A percentile compares a stretch with the other conserved stretches of the same genome.
Evolutionary conservation across 306 rosid genomes (phyloP).

Genomic region (Acacia confusa): DNA sequence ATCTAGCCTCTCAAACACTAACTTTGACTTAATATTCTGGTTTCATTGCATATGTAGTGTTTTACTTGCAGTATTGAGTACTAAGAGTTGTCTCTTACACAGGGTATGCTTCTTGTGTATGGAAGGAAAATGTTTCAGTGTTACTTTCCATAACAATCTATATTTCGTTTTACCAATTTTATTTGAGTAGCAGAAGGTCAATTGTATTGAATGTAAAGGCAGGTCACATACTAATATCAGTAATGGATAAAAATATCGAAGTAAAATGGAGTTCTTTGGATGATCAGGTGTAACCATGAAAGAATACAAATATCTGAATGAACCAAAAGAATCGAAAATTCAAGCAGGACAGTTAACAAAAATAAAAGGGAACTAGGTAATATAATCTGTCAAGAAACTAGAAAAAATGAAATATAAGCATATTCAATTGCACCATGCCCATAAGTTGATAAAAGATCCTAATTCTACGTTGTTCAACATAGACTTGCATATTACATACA

Average conservation of each 20-base stretch:
- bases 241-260: neutral
- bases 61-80: neutral
- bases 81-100: neutral
- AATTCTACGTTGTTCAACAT: neutral
- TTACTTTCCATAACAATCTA: neutral
- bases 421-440: neutral
- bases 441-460: neutral
- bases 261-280: neutral
- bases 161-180: neutral
- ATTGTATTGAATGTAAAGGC: neutral
- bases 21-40: neutral
- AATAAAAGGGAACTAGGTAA: neutral
- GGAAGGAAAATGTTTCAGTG: neutral
- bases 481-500: neutral
- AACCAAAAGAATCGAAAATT: neutral
- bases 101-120: neutral
- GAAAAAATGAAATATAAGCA: neutral
- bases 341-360: constrained; percentile 4
- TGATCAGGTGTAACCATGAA: neutral
- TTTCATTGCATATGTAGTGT: neutral
- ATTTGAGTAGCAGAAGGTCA: neutral
- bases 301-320: neutral
- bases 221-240: neutral
- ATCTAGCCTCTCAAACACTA: neutral
- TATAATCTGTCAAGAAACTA: neutral